A percentile compares a stretch with the other conserved stretches of the same genome.
These are phyloP conservation scores for Sonneratia caseolaris DNA, from an alignment of 345 rosid species.

Conservation along the genomic window DNA sequence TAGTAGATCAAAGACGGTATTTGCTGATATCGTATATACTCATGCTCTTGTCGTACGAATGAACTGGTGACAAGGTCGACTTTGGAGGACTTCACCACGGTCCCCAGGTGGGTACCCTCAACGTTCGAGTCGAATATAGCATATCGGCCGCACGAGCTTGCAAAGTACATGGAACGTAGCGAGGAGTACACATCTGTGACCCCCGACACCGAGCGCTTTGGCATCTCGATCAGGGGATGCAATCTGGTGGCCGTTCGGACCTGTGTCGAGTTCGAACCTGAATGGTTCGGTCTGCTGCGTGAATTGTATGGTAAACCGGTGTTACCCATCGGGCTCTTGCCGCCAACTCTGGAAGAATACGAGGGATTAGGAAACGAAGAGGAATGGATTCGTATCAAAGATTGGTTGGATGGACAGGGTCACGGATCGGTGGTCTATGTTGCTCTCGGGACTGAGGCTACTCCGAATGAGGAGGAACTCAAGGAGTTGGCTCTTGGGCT, in stretches of 20 bases:
- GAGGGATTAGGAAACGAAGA: constrained; percentile 9
- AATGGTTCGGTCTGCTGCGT: constrained; percentile 27
- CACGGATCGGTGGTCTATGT: constrained; percentile 18
- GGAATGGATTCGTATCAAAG: constrained; percentile 14
- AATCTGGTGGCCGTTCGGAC: constrained; percentile 30
- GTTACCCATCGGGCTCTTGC: constrained; percentile 38
- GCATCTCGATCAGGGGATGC: constrained; percentile 16
- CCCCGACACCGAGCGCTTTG: constrained; percentile 16
- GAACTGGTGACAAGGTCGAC: not conserved
- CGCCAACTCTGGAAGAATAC: constrained; percentile 14
- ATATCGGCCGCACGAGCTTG: constrained; percentile 19
- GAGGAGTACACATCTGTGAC: constrained; percentile 15
- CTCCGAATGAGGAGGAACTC: constrained; percentile 18
- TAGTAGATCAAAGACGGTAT: too few species aligned
- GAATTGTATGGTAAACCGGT: constrained; percentile 30
- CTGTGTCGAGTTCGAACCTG: constrained; percentile 37
- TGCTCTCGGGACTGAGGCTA: constrained; percentile 32
- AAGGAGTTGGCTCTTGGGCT: constrained; percentile 26
- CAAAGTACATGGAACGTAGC: constrained; percentile 10
- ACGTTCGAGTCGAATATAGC: constrained; percentile 17
- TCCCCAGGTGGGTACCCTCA: constrained; percentile 33
- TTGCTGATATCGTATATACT: not conserved
- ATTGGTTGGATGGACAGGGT: constrained; percentile 25
- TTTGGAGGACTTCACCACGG: constrained; percentile 16
- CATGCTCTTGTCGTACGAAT: not conserved